Percentiles rank a stretch among this genome's conserved stretches.
Conservation (phyloP, 805 yeast genomes). For the Wickerhamomyces pijperi region DNA sequence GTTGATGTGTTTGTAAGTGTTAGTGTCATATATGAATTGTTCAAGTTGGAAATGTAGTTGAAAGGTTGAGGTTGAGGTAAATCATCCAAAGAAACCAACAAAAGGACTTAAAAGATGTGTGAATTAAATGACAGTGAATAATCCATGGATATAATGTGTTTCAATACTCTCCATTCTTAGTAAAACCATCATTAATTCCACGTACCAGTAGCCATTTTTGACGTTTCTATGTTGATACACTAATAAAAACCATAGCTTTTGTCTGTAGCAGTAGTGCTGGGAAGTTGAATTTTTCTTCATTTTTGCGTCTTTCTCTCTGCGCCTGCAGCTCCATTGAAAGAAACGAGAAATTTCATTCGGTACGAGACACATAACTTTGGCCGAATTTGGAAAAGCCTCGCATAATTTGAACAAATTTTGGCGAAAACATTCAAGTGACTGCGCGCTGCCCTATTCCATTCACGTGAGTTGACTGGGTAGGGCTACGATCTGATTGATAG, state of each 20-base stretch:
- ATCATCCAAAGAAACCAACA: not conserved
- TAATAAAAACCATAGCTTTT: too few species aligned
- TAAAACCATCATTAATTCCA: slow-evolving; percentile 1
- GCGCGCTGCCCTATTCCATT: too few species aligned
- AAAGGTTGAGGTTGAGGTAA: not conserved
- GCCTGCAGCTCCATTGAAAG: slow-evolving; percentile 1
- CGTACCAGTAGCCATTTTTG: slow-evolving; percentile 21
- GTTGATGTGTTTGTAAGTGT: too few species aligned
- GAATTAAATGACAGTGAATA: not conserved
- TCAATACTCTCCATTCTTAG: not conserved
- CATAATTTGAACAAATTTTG: too few species aligned
- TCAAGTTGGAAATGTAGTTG: too few species aligned
- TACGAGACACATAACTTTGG: too few species aligned
- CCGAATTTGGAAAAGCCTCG: too few species aligned
- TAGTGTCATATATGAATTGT: too few species aligned
- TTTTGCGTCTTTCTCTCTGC: slow-evolving; percentile 3
- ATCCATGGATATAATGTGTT: not conserved
- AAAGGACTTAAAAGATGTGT: not conserved
- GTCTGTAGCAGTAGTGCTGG: slow-evolving; percentile 3
- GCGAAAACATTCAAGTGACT: too few species aligned
- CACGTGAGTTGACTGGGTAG: too few species aligned
- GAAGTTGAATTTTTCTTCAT: slow-evolving; percentile 4
- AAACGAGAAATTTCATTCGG: slow-evolving; percentile 1
- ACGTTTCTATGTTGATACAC: slow-evolving; percentile 6
- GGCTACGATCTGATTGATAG: too few species aligned